Conservation (phyloP, 345 rosid genomes). For the Sisymbrium altissimum region DNA sequence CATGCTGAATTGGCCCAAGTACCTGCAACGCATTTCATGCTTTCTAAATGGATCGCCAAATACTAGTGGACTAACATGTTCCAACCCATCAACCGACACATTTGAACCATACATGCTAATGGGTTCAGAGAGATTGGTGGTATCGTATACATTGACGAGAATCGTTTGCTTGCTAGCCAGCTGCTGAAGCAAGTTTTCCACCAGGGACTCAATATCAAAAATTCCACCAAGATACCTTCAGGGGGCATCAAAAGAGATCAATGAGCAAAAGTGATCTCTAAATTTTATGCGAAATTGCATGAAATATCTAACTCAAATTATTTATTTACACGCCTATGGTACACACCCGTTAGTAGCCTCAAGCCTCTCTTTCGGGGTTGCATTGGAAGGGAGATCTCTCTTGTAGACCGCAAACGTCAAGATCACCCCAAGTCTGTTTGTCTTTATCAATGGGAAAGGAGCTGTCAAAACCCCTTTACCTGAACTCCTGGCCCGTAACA, state of each 20-base stretch:
- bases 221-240: conserved; percentile 93
- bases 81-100: conserved; percentile 52
- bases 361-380: conserved; percentile 74
- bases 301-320: neutral
- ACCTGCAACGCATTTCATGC: conserved; percentile 99
- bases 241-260: conserved; percentile 7
- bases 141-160: conserved; percentile 86
- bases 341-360: conserved; percentile 86
- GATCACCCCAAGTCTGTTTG: conserved; percentile 92
- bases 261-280: conserved; percentile 1
- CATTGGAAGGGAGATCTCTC: conserved; percentile 74
- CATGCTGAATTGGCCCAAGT: conserved; percentile 1
- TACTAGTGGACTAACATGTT: conserved; percentile 62
- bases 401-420: conserved; percentile 92
- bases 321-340: conserved; percentile 4
- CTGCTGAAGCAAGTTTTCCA: conserved; percentile 92
- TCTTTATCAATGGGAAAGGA: conserved; percentile 83
- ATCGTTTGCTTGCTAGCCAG: conserved; percentile 95
- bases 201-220: conserved; percentile 84
- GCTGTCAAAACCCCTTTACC: conserved; percentile 97
- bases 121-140: conserved; percentile 57
- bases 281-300: neutral
- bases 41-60: conserved; percentile 95
- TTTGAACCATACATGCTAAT: conserved; percentile 95
- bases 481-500: conserved; percentile 76